Base-by-base conservation (phyloP, 257 asterid species). In the Salvia miltiorrhiza region DNA sequence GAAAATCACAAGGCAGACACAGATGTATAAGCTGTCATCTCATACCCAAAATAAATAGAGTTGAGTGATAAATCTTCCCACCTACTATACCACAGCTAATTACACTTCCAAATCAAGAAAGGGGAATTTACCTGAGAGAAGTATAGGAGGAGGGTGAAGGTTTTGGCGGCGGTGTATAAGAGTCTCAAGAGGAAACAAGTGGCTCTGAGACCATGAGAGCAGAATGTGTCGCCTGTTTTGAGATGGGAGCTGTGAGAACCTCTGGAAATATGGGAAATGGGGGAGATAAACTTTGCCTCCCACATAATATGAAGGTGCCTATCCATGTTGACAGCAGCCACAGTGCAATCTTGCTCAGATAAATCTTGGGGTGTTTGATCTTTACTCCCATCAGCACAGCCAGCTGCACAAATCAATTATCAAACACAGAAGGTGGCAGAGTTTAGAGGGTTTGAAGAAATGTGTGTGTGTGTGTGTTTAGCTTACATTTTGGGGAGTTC, bases 261-360 rank as follows among this genome's bases (percentile, higher is more conserved):
- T 88, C 70, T 57, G 84, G 32, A 88, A 60, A 39, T 79, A 88
- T 13, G 97, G 97, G 24, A 83, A 90, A 0, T 77, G 40, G 19
- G 19, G 33, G 8, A 1, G 92, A 81, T 70, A 90, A 52, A 28
- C 93, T 80, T 48, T 75, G 71, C n/a, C 66, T 61, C 23, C 96
- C 97, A 70, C 97, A 80, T 5, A 88, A 48, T 1, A 83, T 41
- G 12, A 88, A 76, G 0, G 96, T 90, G n/a, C 96, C 97, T 1
- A 86, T 62, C 73, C 87, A 49, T 44, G 96, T 86, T 19, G 97
- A 86, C 5, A 90, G 78, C 56, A 80, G 3, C 82, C 81, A 78
- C 59, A 90, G 48, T 3, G 83, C 79, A 30, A 83, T 2, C 24
- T 17, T 69, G 71, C 80, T 54, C 74, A 86, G 45, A 32, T 23